Percentiles rank a stretch among this genome's conserved stretches.
Conservation (phyloP, 257 asterid species). For the Jasminum sambac region DNA sequence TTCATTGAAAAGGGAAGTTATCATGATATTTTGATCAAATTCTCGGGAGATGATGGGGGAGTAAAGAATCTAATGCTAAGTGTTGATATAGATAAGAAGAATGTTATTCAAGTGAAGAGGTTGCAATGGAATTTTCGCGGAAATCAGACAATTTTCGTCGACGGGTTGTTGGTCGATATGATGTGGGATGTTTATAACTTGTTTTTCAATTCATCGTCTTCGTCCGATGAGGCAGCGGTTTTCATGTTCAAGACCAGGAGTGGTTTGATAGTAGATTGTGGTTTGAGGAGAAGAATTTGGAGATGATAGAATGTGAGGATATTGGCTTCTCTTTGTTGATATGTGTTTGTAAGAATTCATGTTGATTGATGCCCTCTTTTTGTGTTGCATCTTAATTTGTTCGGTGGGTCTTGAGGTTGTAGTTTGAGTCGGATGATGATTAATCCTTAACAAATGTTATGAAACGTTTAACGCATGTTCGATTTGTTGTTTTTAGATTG, state of each 20-base stretch:
- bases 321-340: constrained; percentile 66
- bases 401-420: no score
- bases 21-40: constrained; percentile 62
- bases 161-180: constrained; percentile 73
- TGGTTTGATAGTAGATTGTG: constrained; percentile 15
- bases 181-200: constrained; percentile 95
- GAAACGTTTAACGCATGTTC: no score
- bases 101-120: constrained; percentile 64
- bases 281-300: constrained; percentile 14
- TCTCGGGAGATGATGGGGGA: constrained; percentile 33
- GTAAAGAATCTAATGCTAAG: constrained; percentile 29
- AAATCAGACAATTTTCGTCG: constrained; percentile 72
- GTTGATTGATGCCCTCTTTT: constrained; percentile 23
- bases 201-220: constrained; percentile 43
- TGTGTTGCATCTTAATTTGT: neutral
- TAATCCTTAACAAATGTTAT: no score
- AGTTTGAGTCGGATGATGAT: no score
- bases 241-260: constrained; percentile 20
- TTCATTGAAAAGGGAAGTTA: constrained; percentile 50
- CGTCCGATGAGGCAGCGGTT: constrained; percentile 27
- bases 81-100: constrained; percentile 61
- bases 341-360: constrained; percentile 61
- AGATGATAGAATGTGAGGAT: constrained; percentile 26
- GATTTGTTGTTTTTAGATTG: no score
- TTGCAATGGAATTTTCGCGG: constrained; percentile 89